Percentiles rank a stretch among this genome's conserved stretches.
These are phyloP conservation scores for Penicillium brevicompactum DNA, from an alignment of 2,329 filamentous ascomycete genomes.

Conservation along the genomic window DNA sequence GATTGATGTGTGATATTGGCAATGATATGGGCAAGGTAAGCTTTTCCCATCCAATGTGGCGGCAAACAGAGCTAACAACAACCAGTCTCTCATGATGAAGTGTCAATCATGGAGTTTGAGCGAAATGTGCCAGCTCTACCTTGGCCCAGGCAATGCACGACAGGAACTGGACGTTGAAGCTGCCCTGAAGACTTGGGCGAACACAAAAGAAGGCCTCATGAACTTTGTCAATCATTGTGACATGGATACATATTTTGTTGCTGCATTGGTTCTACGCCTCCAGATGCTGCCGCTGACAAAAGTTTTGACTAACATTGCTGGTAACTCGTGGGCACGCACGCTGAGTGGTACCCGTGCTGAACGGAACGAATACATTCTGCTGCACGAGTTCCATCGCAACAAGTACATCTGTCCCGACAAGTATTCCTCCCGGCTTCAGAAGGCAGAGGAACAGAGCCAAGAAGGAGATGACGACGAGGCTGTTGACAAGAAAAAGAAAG, in stretches of 20 bases:
- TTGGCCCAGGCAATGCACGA: conserved; percentile 70
- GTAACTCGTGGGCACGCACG: conserved; percentile 97
- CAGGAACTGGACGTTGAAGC: conserved; percentile 86
- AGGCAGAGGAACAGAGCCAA: conserved; percentile 68
- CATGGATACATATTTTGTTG: conserved; percentile 93
- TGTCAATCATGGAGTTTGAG: conserved; percentile 98
- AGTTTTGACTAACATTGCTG: conserved; percentile 91
- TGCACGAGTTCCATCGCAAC: conserved; percentile 94
- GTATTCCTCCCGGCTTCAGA: conserved; percentile 74
- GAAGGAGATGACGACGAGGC: conserved; percentile 68
- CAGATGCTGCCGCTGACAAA: conserved; percentile 94
- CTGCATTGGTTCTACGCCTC: conserved; percentile 82
- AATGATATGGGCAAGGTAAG: conserved; percentile 87
- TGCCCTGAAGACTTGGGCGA: conserved; percentile 83
- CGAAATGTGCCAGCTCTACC: conserved; percentile 93
- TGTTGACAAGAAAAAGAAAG: conserved; percentile 86
- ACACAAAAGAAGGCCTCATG: conserved; percentile 80
- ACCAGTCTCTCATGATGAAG: conserved; percentile 82
- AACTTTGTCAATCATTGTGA: conserved; percentile 94
- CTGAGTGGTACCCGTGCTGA: conserved; percentile 94
- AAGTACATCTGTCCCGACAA: conserved; percentile 99
- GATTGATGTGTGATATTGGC: conserved; percentile 87
- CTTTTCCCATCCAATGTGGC: background rate
- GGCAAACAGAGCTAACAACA: conserved; percentile 25
- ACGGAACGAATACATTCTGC: conserved; percentile 97